Evolutionary conservation across 2,329 filamentous ascomycete genomes (phyloP).

Genomic region (Arthrinium phaeospermum): DNA sequence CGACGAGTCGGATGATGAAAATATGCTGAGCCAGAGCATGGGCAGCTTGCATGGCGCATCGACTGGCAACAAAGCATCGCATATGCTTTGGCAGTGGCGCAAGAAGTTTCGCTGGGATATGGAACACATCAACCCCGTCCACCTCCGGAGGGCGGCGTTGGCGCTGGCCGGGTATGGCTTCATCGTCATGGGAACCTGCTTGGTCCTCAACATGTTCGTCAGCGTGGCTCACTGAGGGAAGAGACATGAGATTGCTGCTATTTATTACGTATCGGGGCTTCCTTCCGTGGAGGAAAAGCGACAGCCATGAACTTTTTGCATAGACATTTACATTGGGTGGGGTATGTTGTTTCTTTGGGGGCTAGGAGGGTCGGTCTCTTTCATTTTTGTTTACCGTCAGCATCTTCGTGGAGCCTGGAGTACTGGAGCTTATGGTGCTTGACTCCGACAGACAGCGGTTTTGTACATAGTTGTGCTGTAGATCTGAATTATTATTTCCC

Average conservation of each 20-base stretch:
- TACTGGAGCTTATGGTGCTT: conserved; percentile 4
- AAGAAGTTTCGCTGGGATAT: conserved; percentile 65
- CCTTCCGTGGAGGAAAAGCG: background rate
- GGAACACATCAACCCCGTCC: conserved; percentile 66
- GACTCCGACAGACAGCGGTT: background rate
- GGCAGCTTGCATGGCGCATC: conserved; percentile 39
- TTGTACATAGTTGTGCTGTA: background rate
- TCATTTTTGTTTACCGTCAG: background rate
- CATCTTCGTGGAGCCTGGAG: conserved; percentile 12
- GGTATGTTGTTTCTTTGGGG: conserved; percentile 2
- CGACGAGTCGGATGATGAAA: conserved; percentile 53
- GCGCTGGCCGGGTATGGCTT: conserved; percentile 82
- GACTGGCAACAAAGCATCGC: conserved; percentile 40
- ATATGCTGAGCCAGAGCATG: conserved; percentile 50
- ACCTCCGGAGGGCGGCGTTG: conserved; percentile 75
- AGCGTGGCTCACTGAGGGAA: conserved; percentile 62
- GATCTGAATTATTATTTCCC: background rate
- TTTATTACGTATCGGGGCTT: background rate
- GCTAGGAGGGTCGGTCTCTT: background rate
- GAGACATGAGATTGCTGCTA: background rate
- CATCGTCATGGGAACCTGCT: conserved; percentile 86
- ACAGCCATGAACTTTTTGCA: background rate
- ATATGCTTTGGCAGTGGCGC: conserved; percentile 56
- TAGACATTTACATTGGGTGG: conserved; percentile 1
- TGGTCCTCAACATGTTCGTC: conserved; percentile 86